Conservation (phyloP, 2,329 filamentous ascomycete genomes). For the Diatrype stigma region DNA sequence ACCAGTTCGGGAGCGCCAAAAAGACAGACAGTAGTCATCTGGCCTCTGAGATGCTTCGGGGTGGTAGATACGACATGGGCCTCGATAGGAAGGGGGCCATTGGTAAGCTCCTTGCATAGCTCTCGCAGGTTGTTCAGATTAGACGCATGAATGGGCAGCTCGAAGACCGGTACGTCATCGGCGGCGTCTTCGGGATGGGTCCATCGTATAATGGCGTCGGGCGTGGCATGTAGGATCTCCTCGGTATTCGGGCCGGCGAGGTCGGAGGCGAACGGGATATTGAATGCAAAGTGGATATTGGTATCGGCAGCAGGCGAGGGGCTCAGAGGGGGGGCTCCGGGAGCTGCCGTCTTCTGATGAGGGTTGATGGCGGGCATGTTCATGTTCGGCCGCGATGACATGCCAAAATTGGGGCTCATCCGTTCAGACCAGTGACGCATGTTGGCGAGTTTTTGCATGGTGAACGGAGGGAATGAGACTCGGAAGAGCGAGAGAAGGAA, state of each 20-base stretch:
- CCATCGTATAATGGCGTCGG: conserved; percentile 85
- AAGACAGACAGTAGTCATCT: conserved; percentile 84
- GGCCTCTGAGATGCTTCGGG: conserved; percentile 65
- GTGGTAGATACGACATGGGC: conserved; percentile 80
- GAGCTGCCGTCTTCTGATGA: conserved; percentile 52
- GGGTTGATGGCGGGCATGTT: conserved; percentile 54
- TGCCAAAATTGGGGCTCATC: conserved; percentile 65
- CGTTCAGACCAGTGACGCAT: conserved; percentile 70
- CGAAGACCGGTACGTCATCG: conserved; percentile 79
- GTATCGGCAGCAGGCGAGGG: conserved; percentile 69
- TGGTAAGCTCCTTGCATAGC: conserved; percentile 78
- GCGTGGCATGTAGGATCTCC: conserved; percentile 89
- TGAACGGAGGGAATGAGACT: conserved; percentile 27
- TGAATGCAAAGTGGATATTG: conserved; percentile 91
- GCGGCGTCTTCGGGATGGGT: conserved; percentile 84
- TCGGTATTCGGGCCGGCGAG: conserved; percentile 89
- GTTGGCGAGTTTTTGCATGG: conserved; percentile 67
- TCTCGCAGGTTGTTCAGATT: conserved; percentile 77
- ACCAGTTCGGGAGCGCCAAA: conserved; percentile 84
- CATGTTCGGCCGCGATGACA: conserved; percentile 52
- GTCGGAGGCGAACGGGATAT: conserved; percentile 91
- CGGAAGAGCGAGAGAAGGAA: conserved; percentile 7
- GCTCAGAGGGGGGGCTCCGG: conserved; percentile 52
- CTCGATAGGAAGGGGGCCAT: conserved; percentile 66
- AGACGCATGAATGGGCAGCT: conserved; percentile 85